Evolutionary conservation across 306 rosid genomes (phyloP), one percentile per base, ranked within the genome.

Genomic region (Cicer pinnatifidum): DNA sequence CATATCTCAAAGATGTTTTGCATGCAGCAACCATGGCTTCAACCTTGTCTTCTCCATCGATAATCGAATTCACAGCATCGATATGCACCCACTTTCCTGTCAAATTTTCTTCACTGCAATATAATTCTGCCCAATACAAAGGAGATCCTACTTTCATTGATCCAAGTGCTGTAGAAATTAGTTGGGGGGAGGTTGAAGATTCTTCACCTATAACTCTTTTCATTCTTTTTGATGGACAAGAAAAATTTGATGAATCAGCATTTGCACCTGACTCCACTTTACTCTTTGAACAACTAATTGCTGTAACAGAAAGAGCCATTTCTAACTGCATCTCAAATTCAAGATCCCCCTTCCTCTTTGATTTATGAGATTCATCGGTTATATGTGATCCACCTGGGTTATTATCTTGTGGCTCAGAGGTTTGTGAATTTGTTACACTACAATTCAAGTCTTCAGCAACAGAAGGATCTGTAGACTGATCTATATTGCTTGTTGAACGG

Each of bases 51-150:
- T 91, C 98, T 69, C 94, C 96, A 81, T 94, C 96, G 79, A 94
- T 67, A 85, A 94, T 82, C 72, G 84, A 76, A 86, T 89, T 91
- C 69, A 88, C 82, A 75, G 90, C 90, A 89, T 94, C 97, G 59
- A 94, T 65, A 78, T 91, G 98, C 67, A 94, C 95, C 98, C 98
- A 94, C 84, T 86, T 91, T 84, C 97, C 98, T 3, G 94, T 88
- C 92, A 88, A 81, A 77, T 88, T 93, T 81, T 91, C 98, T 58
- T 91, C 92, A 40, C 72, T 73, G 84, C 98, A 94, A 82, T 85
- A 88, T 72, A 91, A 90, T 88, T 91, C 98, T 79, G 92, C 97
- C 98, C 98, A 94, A 79, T 89, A 87, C 80, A 88, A 82, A 82
- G 96, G 96, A 72, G 90, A 86, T 84, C 94, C 97, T 66, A 83